Evolutionary conservation across 208 protist genomes (phyloP).

Genomic region (Angomonas ambiguus): DNA sequence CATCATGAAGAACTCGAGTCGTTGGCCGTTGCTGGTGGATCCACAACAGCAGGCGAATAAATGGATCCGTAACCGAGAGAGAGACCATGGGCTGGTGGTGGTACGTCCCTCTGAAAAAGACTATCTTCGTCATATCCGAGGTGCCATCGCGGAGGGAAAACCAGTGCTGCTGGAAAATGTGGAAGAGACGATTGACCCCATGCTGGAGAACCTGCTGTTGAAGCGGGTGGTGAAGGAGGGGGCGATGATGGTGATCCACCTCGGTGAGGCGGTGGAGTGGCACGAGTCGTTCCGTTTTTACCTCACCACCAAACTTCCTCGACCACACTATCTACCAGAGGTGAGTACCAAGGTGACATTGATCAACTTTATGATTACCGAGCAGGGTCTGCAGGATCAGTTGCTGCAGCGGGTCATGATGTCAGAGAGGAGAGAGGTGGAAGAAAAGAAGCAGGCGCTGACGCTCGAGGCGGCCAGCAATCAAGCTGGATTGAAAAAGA

Average conservation of each 20-base stretch:
- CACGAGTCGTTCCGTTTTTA: constrained; percentile 95
- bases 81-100: constrained; percentile 77
- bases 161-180: constrained; percentile 96
- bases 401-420: constrained; percentile 94
- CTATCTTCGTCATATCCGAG: constrained; percentile 86
- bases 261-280: constrained; percentile 96
- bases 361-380: constrained; percentile 97
- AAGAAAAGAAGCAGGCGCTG: constrained; percentile 95
- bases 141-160: constrained; percentile 91
- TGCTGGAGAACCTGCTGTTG: constrained; percentile 96
- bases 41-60: constrained; percentile 94
- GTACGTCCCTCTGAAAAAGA: constrained; percentile 77
- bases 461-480: constrained; percentile 90
- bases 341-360: constrained; percentile 95
- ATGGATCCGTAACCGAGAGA: constrained; percentile 93
- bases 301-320: constrained; percentile 97
- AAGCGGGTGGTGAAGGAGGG: constrained; percentile 92
- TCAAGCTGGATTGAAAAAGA: constrained; percentile 83
- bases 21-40: constrained; percentile 93
- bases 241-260: constrained; percentile 85
- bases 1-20: constrained; percentile 87
- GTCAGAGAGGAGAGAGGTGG: constrained; percentile 92
- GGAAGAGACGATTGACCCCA: constrained; percentile 95
- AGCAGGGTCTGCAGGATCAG: constrained; percentile 95
- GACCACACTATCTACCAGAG: constrained; percentile 97